These are phyloP conservation scores for Monilinia fructicola DNA, from an alignment of 2,329 filamentous ascomycete genomes.

Conservation along the genomic window DNA sequence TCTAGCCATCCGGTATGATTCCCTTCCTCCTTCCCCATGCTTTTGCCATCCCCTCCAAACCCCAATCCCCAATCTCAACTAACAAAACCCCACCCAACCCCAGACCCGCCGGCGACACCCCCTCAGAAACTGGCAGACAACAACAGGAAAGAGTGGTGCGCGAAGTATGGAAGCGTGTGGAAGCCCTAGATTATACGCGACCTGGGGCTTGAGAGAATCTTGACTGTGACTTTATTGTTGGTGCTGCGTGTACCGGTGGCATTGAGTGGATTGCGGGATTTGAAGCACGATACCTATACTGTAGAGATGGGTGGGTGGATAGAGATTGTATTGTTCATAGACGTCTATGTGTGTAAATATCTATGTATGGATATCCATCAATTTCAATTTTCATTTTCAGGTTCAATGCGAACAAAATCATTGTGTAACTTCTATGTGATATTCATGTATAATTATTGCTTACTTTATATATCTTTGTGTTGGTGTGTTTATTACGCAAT, in stretches of 20 bases:
- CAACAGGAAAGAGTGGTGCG: conserved; percentile 68
- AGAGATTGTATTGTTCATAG: neutral
- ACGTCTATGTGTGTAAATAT: neutral
- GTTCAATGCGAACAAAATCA: neutral
- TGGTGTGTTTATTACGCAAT: too few species aligned
- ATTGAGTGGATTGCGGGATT: too few species aligned
- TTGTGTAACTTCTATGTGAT: neutral
- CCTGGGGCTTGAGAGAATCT: conserved; percentile 50
- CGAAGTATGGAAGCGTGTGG: conserved; percentile 71
- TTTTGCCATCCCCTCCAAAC: too few species aligned
- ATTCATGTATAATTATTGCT: neutral
- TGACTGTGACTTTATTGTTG: too few species aligned
- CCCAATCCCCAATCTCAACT: neutral
- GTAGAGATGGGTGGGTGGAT: neutral
- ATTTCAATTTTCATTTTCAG: neutral
- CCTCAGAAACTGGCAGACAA: conserved; percentile 62
- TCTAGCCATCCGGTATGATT: conserved; percentile 58
- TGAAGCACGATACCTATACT: too few species aligned
- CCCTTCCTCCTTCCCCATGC: too few species aligned
- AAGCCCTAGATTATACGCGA: conserved; percentile 63
- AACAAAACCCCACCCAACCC: neutral
- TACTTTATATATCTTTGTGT: too few species aligned
- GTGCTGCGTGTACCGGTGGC: neutral
- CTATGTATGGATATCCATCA: neutral
- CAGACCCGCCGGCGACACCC: conserved; percentile 59